Conservation (phyloP, 1,284 basidiomycete species). For the Cerrena zonata region DNA sequence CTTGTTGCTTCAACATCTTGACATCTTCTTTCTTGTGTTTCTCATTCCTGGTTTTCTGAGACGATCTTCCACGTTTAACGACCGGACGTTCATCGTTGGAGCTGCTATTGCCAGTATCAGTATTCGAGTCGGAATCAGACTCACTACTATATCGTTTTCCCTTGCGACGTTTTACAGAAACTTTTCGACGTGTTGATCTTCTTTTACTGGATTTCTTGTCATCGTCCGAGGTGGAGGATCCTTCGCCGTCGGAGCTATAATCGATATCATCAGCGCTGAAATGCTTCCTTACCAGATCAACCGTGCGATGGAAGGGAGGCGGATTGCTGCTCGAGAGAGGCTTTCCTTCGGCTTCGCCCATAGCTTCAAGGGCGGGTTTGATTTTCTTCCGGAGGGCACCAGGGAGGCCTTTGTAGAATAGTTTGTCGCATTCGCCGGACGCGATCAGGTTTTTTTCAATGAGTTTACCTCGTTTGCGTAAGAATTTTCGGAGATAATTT, state of each 20-base stretch:
- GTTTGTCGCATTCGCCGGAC: neutral
- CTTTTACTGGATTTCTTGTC: neutral
- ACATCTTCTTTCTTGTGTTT: neutral
- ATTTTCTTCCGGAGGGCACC: neutral
- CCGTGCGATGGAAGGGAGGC: neutral
- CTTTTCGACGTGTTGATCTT: neutral
- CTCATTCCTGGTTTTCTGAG: neutral
- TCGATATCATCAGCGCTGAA: slow-evolving; percentile 1
- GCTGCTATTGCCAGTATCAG: neutral
- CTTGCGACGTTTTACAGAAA: neutral
- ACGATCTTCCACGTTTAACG: no score
- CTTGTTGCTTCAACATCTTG: neutral
- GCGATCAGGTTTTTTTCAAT: neutral
- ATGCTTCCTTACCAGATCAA: neutral
- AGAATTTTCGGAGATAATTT: neutral
- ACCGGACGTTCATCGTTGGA: no score
- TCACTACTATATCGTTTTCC: neutral
- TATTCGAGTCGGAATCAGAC: neutral
- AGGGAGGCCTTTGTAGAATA: neutral
- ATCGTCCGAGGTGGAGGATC: neutral
- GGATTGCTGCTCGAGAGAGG: neutral
- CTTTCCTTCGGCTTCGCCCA: neutral
- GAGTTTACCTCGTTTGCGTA: neutral
- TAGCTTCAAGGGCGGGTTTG: neutral
- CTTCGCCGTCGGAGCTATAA: neutral